phyloP scores from a whole-genome alignment of 2,329 filamentous ascomycete genomes.

The Botrytis elliptica region DNA sequence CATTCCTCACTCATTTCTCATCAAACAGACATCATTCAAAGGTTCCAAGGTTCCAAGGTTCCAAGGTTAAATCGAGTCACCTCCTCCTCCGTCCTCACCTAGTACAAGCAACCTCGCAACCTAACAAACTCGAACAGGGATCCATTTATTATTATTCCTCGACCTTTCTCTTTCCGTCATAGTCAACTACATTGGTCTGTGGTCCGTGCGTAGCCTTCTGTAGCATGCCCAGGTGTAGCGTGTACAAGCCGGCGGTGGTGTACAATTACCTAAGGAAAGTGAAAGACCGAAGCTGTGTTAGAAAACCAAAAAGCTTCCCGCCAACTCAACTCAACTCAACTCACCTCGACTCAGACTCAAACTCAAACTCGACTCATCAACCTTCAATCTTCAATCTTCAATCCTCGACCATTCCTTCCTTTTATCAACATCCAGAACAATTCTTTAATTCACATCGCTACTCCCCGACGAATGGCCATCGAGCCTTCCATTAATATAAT shows the following conservation, averaged over 20 bases:
- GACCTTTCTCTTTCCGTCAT: neutral
- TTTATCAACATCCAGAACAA: conserved; percentile 19
- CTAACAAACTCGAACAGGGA: neutral
- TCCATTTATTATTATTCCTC: neutral
- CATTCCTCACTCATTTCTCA: neutral
- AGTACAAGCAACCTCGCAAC: neutral
- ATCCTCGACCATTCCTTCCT: conserved; percentile 16
- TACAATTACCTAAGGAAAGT: conserved; percentile 16
- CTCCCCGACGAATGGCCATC: conserved; percentile 20
- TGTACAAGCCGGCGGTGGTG: conserved; percentile 20
- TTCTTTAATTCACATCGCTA: conserved; percentile 9
- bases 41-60: too few species aligned
- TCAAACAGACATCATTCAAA: neutral
- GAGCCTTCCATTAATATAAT: conserved; percentile 23
- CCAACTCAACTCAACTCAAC: conserved; percentile 7
- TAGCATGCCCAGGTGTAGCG: conserved; percentile 1
- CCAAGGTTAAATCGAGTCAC: too few species aligned
- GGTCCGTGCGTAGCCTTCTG: neutral
- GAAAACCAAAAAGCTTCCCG: conserved; percentile 17
- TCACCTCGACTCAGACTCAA: neutral
- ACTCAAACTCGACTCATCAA: neutral
- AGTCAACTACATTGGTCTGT: neutral
- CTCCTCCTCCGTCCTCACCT: neutral
- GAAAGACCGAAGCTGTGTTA: conserved; percentile 20
- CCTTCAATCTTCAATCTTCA: neutral